These are phyloP conservation scores for Passalora sequoiae DNA, from an alignment of 2,329 filamentous ascomycete genomes.

Conservation along the genomic window DNA sequence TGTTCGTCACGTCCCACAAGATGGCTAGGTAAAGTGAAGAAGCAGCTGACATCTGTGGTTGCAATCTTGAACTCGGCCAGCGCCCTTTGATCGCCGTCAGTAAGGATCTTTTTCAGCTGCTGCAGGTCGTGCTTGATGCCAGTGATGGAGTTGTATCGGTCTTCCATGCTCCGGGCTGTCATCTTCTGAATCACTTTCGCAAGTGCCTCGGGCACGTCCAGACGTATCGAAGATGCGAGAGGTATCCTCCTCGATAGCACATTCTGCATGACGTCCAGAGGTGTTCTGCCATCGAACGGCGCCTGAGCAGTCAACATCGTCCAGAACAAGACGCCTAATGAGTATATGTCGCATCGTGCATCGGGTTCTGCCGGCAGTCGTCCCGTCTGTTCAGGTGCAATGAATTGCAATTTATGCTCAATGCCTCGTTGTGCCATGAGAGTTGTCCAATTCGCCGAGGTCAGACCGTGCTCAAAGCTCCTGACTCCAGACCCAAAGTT, in stretches of 20 bases:
- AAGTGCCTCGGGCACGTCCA: constrained; percentile 79
- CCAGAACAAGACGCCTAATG: constrained; percentile 84
- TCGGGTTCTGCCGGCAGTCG: constrained; percentile 89
- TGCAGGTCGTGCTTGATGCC: constrained; percentile 77
- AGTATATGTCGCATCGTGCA: constrained; percentile 88
- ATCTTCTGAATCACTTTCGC: constrained; percentile 84
- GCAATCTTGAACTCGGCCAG: constrained; percentile 71
- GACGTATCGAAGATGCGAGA: constrained; percentile 67
- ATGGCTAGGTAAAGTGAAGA: constrained; percentile 75
- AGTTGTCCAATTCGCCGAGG: constrained; percentile 77
- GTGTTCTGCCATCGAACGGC: constrained; percentile 72
- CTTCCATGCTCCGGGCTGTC: constrained; percentile 79
- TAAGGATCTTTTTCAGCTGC: constrained; percentile 67
- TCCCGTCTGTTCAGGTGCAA: constrained; percentile 91
- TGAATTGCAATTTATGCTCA: constrained; percentile 83
- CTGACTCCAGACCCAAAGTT: constrained; percentile 82
- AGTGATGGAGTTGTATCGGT: constrained; percentile 84
- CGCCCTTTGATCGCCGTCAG: constrained; percentile 65
- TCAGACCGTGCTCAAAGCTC: constrained; percentile 84
- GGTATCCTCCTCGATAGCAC: constrained; percentile 76
- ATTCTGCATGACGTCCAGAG: constrained; percentile 86
- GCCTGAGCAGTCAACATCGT: constrained; percentile 72
- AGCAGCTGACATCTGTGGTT: constrained; percentile 82
- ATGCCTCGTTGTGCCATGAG: constrained; percentile 79
- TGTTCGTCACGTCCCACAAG: constrained; percentile 78